A percentile compares a stretch with the other conserved stretches of the same genome.
Evolutionary conservation across 495 filamentous ascomycete genomes (phyloP).

Genomic region (Xylaria castorea): DNA sequence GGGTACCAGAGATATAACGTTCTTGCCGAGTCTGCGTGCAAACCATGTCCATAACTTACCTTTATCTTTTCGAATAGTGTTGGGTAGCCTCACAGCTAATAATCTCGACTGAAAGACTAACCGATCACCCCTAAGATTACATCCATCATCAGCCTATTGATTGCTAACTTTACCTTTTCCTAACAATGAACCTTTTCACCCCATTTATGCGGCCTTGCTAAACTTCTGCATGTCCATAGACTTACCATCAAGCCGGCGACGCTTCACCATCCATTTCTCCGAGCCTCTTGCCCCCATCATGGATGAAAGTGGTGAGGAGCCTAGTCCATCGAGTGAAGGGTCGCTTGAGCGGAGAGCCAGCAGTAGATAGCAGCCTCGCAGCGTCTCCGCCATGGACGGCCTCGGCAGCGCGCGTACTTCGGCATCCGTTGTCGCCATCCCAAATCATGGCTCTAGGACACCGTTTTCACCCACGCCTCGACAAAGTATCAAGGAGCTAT

Average conservation of each 20-base stretch:
- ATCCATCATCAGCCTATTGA: constrained; percentile 8
- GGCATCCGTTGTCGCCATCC: constrained; percentile 26
- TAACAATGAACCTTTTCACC: constrained; percentile 12
- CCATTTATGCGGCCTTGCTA: constrained; percentile 19
- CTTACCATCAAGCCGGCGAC: not conserved
- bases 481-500: constrained; percentile 25
- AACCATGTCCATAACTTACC: not conserved
- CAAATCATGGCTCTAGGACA: constrained; percentile 6
- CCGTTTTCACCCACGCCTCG: constrained; percentile 1
- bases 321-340: constrained; percentile 33
- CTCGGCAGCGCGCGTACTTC: constrained; percentile 34
- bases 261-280: constrained; percentile 21
- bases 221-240: constrained; percentile 19
- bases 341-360: constrained; percentile 27
- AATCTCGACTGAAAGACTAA: constrained; percentile 10
- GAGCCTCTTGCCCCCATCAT: constrained; percentile 9
- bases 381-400: constrained; percentile 40
- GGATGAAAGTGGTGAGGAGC: constrained; percentile 22
- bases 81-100: not conserved
- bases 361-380: constrained; percentile 32
- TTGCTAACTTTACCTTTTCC: not conserved
- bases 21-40: not conserved
- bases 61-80: not conserved
- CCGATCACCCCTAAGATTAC: constrained; percentile 18
- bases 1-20: not conserved